Conservation (phyloP, 257 asterid genomes). For the Misopates orontium region DNA sequence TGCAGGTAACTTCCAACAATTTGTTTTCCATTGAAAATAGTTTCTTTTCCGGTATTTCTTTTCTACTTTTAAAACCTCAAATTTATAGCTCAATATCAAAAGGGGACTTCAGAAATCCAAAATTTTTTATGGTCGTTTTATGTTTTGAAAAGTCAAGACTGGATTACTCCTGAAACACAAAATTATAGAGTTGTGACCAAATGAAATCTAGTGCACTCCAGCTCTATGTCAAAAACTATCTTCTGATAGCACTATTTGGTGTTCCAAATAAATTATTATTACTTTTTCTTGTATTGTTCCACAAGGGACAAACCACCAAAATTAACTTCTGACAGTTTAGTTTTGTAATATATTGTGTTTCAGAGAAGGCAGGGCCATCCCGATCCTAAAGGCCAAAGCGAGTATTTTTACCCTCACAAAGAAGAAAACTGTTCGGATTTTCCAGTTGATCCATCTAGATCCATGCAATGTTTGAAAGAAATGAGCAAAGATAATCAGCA, state of each 20-base stretch:
- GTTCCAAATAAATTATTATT: too few relatives aligned
- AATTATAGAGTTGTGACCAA: background rate
- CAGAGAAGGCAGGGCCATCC: conserved; percentile 61
- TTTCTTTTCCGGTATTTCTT: background rate
- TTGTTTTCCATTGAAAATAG: background rate
- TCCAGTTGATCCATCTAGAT: conserved; percentile 37
- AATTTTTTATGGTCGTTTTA: background rate
- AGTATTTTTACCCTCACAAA: conserved; percentile 38
- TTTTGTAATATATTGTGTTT: conserved; percentile 13
- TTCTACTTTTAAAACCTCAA: background rate
- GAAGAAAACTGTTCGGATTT: conserved; percentile 40
- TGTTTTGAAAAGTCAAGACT: too few relatives aligned
- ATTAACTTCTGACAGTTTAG: conserved; percentile 2
- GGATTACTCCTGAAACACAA: too few relatives aligned
- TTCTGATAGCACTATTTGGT: too few relatives aligned
- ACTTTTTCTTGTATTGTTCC: too few relatives aligned
- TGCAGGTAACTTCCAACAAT: conserved; percentile 47
- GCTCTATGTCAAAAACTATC: background rate
- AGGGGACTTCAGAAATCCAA: background rate
- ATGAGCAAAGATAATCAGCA: conserved; percentile 36
- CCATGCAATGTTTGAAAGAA: conserved; percentile 38
- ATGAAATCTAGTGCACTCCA: background rate
- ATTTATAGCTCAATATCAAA: background rate
- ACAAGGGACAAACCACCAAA: too few relatives aligned
- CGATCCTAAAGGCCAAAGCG: conserved; percentile 47